These are phyloP conservation scores for Parasitella parasitica DNA, from an alignment of 371 early-diverging fungal species.

Conservation along the genomic window DNA sequence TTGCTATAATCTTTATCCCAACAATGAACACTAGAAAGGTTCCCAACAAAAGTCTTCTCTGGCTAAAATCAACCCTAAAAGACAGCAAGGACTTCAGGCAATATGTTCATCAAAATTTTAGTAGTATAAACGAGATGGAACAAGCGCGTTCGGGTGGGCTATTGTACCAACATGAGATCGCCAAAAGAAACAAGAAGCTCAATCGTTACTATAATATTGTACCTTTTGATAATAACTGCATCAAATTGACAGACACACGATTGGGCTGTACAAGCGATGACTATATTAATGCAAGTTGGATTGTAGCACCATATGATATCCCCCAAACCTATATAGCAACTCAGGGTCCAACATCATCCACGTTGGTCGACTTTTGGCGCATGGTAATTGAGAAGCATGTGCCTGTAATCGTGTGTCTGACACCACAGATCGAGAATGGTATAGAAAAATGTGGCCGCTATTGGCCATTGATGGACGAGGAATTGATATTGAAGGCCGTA, in stretches of 20 bases:
- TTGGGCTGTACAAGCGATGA: constrained; percentile 33
- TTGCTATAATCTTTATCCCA: background rate
- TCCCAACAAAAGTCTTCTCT: background rate
- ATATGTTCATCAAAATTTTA: constrained; percentile 6
- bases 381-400: constrained; percentile 81
- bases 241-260: constrained; percentile 27
- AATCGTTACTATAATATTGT: constrained; percentile 58
- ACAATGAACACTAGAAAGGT: background rate
- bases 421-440: constrained; percentile 71
- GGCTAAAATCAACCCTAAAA: background rate
- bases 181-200: constrained; percentile 1
- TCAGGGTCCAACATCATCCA: constrained; percentile 85
- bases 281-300: constrained; percentile 84
- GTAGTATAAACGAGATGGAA: constrained; percentile 1
- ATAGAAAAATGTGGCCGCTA: constrained; percentile 74
- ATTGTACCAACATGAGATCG: constrained; percentile 5
- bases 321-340: constrained; percentile 76
- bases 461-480: constrained; percentile 60
- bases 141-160: background rate
- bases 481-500: background rate
- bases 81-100: background rate
- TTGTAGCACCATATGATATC: constrained; percentile 42
- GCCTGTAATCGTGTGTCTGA: constrained; percentile 83
- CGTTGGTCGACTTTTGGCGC: constrained; percentile 87
- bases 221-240: constrained; percentile 60